phyloP scores from a whole-genome alignment of 768 basidiomycete genomes.

The Pleurotus djamor region DNA sequence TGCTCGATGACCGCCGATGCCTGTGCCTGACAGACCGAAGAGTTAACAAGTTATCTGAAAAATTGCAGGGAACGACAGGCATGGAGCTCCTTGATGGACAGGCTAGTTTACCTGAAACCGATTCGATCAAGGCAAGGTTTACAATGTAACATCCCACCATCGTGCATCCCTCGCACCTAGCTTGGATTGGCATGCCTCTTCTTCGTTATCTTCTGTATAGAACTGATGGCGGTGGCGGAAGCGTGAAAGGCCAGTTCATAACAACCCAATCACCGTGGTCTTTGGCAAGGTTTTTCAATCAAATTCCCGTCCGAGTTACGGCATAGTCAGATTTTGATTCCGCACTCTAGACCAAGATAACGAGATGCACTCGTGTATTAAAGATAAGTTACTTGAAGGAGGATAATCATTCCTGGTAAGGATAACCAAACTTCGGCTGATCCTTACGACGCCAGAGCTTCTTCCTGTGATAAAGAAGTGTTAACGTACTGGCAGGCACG shows the following conservation, averaged over 20 bases:
- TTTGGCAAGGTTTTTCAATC: no score
- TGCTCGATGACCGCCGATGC: no score
- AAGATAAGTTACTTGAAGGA: background rate
- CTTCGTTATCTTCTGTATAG: no score
- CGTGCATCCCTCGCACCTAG: background rate
- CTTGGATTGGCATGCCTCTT: background rate
- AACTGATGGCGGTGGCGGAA: no score
- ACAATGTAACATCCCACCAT: background rate
- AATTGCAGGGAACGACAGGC: no score
- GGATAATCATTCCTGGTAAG: slow-evolving; percentile 67
- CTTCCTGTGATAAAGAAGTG: slow-evolving; percentile 47
- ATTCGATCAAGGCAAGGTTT: background rate
- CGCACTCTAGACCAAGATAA: background rate
- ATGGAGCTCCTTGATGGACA: background rate
- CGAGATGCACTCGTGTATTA: background rate
- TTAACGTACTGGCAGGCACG: background rate
- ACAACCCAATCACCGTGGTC: no score
- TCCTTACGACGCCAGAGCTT: slow-evolving; percentile 92
- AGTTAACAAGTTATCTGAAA: no score
- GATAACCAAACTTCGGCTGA: slow-evolving; percentile 83
- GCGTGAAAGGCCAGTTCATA: no score
- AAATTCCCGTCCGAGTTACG: no score
- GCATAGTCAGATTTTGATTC: no score
- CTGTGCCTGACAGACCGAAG: no score
- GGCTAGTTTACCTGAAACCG: background rate